Evolutionary conservation across 1,284 basidiomycete species (phyloP).

Genomic region (Tilletia walkeri): DNA sequence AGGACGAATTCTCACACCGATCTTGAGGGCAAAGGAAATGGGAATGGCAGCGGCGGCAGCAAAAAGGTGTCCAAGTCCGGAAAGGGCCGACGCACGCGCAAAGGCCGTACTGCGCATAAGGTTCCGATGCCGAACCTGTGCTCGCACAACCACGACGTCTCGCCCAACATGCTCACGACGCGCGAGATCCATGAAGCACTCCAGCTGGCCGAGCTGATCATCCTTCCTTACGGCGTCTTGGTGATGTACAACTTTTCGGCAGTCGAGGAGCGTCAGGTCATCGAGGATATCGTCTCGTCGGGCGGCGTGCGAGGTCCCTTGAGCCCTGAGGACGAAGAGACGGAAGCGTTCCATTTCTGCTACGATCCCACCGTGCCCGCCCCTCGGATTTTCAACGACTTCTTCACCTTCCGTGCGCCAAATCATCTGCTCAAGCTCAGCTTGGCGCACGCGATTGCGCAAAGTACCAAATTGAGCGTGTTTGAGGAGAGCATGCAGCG

Average conservation of each 20-base stretch:
- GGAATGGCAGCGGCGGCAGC: constrained; percentile 25
- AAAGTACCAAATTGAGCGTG: constrained; percentile 84
- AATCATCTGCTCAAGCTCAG: constrained; percentile 70
- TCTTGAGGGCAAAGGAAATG: constrained; percentile 15
- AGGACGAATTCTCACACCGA: neutral
- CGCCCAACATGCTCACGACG: constrained; percentile 48
- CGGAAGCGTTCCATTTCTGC: constrained; percentile 49
- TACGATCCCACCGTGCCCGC: constrained; percentile 79
- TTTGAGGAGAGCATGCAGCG: constrained; percentile 79
- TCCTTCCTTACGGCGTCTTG: constrained; percentile 53
- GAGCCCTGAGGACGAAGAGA: constrained; percentile 38
- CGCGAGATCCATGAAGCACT: constrained; percentile 49
- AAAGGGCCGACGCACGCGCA: constrained; percentile 19
- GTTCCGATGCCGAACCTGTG: constrained; percentile 48
- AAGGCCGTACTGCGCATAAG: constrained; percentile 20
- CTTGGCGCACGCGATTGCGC: constrained; percentile 87
- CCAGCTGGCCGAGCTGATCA: constrained; percentile 50
- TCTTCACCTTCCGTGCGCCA: constrained; percentile 70
- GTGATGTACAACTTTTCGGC: constrained; percentile 55
- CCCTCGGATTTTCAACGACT: constrained; percentile 75
- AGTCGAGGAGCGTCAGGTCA: constrained; percentile 47
- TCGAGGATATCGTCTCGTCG: constrained; percentile 49
- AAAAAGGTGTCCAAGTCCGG: constrained; percentile 25
- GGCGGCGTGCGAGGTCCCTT: constrained; percentile 41
- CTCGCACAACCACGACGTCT: constrained; percentile 53